Evolutionary conservation across 1,139 yeast genomes (phyloP).

Genomic region (Sugiyamaella castrensis): DNA sequence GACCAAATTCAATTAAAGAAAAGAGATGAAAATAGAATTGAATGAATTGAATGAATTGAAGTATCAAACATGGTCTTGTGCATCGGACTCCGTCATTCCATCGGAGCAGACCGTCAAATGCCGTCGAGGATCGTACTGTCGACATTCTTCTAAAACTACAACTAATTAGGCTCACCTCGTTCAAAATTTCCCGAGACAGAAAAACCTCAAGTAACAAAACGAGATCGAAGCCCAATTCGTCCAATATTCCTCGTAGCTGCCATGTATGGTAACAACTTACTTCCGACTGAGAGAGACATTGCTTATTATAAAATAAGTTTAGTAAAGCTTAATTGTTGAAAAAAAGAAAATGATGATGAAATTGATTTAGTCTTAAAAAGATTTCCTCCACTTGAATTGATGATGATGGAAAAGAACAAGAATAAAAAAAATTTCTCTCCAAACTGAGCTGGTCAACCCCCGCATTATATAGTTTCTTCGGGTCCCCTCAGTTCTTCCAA

Average conservation of each 20-base stretch:
- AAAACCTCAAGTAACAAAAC: conserved; percentile 2
- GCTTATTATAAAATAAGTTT: conserved; percentile 4
- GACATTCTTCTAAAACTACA: background rate
- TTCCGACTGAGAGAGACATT: conserved; percentile 23
- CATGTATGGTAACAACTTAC: conserved; percentile 12
- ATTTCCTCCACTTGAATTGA: no score
- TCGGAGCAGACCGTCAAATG: no score
- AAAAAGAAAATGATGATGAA: background rate
- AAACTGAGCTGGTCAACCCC: background rate
- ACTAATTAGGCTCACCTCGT: background rate
- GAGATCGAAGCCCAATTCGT: background rate
- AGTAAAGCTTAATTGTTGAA: background rate
- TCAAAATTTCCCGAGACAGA: background rate
- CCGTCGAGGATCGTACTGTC: no score
- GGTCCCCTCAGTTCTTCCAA: no score
- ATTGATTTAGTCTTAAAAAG: no score
- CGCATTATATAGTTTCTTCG: conserved; percentile 2
- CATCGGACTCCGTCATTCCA: no score
- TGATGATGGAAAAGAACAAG: no score
- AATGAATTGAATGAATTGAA: conserved; percentile 1
- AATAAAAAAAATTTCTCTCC: no score
- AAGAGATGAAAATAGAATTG: conserved; percentile 32
- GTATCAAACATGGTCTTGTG: no score
- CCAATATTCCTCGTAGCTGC: background rate
- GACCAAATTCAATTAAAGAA: conserved; percentile 56